Conservation (phyloP, 2,329 filamentous ascomycete species). For the Hymenoscyphus scutula region DNA sequence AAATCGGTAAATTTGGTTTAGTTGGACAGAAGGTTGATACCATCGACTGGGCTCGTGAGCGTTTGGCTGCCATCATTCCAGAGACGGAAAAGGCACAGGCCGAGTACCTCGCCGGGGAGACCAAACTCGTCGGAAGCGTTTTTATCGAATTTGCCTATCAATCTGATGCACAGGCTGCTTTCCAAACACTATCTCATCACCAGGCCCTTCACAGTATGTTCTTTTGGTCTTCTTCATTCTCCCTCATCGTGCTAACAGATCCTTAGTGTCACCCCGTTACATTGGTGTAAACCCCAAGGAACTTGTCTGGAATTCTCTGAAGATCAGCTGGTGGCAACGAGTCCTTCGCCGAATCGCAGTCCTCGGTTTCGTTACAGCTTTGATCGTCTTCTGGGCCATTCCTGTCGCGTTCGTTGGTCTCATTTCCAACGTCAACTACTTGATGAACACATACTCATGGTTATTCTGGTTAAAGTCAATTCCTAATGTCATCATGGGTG, state of each 20-base stretch:
- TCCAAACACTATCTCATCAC: slow-evolving; percentile 84
- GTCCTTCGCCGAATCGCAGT: slow-evolving; percentile 70
- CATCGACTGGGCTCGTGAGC: slow-evolving; percentile 81
- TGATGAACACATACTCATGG: slow-evolving; percentile 61
- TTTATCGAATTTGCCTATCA: slow-evolving; percentile 90
- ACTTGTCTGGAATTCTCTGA: slow-evolving; percentile 83
- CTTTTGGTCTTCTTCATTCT: slow-evolving; percentile 35
- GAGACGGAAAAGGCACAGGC: slow-evolving; percentile 67
- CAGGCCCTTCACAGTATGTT: slow-evolving; percentile 63
- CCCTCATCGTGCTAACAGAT: background rate
- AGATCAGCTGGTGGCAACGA: slow-evolving; percentile 82
- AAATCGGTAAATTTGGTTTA: slow-evolving; percentile 63
- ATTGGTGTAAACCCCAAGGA: slow-evolving; percentile 80
- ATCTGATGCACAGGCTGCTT: slow-evolving; percentile 80
- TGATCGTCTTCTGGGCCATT: slow-evolving; percentile 85
- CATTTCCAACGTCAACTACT: slow-evolving; percentile 77
- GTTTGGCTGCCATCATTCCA: slow-evolving; percentile 73
- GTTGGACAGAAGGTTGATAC: slow-evolving; percentile 90
- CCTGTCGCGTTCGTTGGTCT: slow-evolving; percentile 76
- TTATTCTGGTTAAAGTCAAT: slow-evolving; percentile 71
- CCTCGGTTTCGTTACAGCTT: slow-evolving; percentile 66
- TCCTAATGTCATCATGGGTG: slow-evolving; percentile 69
- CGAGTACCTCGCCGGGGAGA: slow-evolving; percentile 63
- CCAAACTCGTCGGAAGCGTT: slow-evolving; percentile 60
- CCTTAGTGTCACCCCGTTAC: slow-evolving; percentile 70